Evolutionary conservation across 1,284 basidiomycete species (phyloP).

Genomic region (Ustilago esculenta): DNA sequence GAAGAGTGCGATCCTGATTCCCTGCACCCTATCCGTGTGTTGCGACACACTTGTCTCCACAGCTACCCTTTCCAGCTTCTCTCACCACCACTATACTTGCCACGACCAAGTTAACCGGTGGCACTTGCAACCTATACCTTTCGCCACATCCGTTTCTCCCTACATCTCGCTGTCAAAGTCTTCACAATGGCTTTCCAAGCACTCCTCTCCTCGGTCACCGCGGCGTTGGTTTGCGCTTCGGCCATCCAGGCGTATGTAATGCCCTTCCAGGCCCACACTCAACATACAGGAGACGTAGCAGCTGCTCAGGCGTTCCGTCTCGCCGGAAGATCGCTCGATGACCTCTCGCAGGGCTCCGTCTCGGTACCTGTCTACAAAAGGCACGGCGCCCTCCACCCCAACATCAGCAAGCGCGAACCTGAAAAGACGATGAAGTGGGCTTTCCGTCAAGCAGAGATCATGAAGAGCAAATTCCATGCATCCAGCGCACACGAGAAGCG

Average conservation of each 20-base stretch:
- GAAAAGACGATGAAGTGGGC: conserved; percentile 37
- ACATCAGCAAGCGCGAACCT: conserved; percentile 35
- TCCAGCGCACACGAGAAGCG: conserved; percentile 27
- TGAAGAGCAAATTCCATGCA: conserved; percentile 39
- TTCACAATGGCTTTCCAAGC: conserved; percentile 26
- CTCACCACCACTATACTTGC: neutral
- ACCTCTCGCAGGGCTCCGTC: conserved; percentile 19
- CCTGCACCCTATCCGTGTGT: no score
- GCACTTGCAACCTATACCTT: neutral
- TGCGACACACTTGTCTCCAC: no score
- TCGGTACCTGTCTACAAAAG: conserved; percentile 44
- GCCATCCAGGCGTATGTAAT: conserved; percentile 31
- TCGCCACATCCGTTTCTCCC: neutral
- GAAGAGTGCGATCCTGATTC: no score
- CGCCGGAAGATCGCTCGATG: conserved; percentile 24
- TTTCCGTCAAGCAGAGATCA: conserved; percentile 43
- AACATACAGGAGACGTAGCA: conserved; percentile 24
- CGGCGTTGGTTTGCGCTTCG: conserved; percentile 35
- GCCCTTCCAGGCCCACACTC: conserved; percentile 23
- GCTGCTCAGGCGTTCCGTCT: conserved; percentile 21
- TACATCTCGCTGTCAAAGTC: neutral
- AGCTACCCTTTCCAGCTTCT: no score
- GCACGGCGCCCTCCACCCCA: conserved; percentile 39
- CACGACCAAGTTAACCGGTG: neutral
- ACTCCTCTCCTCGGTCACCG: conserved; percentile 27